These are phyloP conservation scores for Capsella rubella DNA, from an alignment of 441 rosid genomes.

Conservation along the genomic window DNA sequence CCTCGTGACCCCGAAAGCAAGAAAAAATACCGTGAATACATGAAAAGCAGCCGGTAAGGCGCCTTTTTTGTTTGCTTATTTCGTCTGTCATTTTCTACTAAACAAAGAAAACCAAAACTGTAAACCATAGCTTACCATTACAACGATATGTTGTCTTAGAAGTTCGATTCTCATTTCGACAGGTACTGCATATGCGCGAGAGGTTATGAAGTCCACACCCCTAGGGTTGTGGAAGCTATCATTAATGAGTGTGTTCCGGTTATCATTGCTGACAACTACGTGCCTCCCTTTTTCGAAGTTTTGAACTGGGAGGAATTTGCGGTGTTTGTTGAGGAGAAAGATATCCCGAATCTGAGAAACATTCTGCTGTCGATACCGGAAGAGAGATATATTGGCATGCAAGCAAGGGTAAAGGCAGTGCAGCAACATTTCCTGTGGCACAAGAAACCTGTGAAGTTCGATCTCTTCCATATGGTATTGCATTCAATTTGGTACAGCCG, in stretches of 20 bases:
- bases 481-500: constrained; percentile 41
- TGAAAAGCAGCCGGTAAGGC: constrained; percentile 78
- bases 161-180: background rate
- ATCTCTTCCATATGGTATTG: constrained; percentile 41
- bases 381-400: constrained; percentile 57
- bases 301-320: constrained; percentile 83
- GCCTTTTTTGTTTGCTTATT: background rate
- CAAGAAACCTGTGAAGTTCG: constrained; percentile 41
- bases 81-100: no score
- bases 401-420: constrained; percentile 34
- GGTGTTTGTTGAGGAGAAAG: constrained; percentile 77
- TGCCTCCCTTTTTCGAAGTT: constrained; percentile 86
- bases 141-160: background rate
- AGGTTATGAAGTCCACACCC: constrained; percentile 91
- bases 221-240: constrained; percentile 84
- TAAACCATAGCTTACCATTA: background rate
- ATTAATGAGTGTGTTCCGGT: constrained; percentile 83
- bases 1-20: constrained; percentile 68
- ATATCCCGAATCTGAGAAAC: constrained; percentile 67
- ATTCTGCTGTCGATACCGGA: constrained; percentile 72
- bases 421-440: constrained; percentile 45
- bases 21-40: constrained; percentile 67
- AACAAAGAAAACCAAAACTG: background rate
- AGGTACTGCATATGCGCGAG: constrained; percentile 84
- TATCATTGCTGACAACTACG: constrained; percentile 87